Conservation (phyloP, 179 eudicot species). For the Silene noctiflora region DNA sequence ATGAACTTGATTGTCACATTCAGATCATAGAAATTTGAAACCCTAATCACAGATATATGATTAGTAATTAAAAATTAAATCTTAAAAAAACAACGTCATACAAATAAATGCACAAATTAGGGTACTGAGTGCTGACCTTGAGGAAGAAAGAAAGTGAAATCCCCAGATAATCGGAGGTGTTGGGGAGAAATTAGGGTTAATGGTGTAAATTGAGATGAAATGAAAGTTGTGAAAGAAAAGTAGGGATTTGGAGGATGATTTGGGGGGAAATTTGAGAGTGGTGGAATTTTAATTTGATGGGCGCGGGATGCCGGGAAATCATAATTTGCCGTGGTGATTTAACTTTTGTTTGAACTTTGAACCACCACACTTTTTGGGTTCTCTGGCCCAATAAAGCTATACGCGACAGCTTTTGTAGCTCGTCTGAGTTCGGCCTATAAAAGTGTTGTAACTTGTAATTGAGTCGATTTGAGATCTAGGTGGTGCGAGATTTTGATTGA, state of each 20-base stretch:
- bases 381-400: no score
- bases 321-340: not conserved
- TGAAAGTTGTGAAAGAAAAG: not conserved
- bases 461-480: no score
- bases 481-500: no score
- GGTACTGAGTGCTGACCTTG: not conserved
- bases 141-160: not conserved
- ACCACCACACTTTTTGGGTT: no score
- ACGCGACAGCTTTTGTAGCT: no score
- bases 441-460: no score
- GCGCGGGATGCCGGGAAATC: slow-evolving; percentile 7
- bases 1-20: not conserved
- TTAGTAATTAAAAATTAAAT: not conserved
- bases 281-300: slow-evolving; percentile 7
- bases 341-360: no score
- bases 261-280: not conserved
- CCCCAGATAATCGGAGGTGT: not conserved
- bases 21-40: slow-evolving; percentile 3
- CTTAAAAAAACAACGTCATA: not conserved
- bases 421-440: no score
- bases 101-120: not conserved
- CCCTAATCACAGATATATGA: slow-evolving; percentile 17
- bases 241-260: not conserved
- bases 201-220: not conserved
- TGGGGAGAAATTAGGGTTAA: not conserved